These are phyloP conservation scores for Ceratobasidium sp. DNA, from an alignment of 1,284 basidiomycete species.

Conservation along the genomic window DNA sequence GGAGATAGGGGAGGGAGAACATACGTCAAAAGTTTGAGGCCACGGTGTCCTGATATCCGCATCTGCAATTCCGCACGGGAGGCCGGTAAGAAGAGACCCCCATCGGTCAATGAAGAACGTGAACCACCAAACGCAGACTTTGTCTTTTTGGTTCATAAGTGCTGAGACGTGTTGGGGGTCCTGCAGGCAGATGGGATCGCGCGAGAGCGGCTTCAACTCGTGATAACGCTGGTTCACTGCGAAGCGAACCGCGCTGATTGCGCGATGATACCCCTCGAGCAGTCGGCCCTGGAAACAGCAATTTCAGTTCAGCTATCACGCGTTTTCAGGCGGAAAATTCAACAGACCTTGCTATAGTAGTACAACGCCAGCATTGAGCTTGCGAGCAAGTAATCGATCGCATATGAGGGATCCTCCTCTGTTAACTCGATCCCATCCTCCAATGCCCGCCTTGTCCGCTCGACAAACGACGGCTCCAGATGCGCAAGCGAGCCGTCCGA, in stretches of 20 bases:
- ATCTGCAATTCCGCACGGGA: conserved; percentile 34
- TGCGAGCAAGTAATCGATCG: conserved; percentile 34
- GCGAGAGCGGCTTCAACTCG: conserved; percentile 2
- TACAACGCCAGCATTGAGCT: conserved; percentile 30
- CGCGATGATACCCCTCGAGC: conserved; percentile 32
- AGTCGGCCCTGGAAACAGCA: conserved; percentile 8
- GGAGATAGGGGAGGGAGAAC: not conserved
- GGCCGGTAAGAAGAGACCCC: conserved; percentile 27
- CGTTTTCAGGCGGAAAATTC: no score
- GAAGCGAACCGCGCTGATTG: conserved; percentile 31
- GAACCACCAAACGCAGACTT: conserved; percentile 31
- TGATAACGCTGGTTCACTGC: conserved; percentile 33
- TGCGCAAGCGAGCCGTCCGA: conserved; percentile 28
- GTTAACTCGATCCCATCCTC: conserved; percentile 36
- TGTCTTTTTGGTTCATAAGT: conserved; percentile 20
- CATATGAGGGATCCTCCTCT: conserved; percentile 13
- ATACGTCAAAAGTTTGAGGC: conserved; percentile 30
- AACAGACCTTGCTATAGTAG: conserved; percentile 19
- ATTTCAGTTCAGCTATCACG: not conserved
- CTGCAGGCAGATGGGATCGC: not conserved
- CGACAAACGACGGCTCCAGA: conserved; percentile 32
- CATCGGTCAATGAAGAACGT: conserved; percentile 34
- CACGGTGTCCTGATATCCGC: conserved; percentile 29
- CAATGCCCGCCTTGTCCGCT: conserved; percentile 27
- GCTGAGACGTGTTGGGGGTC: conserved; percentile 12